Percentiles rank a stretch among this genome's conserved stretches.
Evolutionary conservation across 805 yeast species (phyloP).

Genomic region (Barnettozyma wickerhamii): DNA sequence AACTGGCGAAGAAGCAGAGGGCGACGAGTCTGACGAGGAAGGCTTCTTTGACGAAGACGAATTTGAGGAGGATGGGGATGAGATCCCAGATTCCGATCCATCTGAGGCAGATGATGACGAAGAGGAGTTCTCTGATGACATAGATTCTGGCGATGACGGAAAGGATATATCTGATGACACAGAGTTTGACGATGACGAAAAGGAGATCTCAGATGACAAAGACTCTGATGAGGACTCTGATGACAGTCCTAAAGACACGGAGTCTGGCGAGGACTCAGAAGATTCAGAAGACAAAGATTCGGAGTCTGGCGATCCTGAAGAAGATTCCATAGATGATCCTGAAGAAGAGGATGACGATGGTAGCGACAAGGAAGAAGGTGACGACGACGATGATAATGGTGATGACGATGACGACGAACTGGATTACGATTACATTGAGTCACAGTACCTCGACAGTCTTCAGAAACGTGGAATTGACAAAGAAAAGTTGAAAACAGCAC

Average conservation of each 20-base stretch:
- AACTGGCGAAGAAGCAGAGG: not conserved
- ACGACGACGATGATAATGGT: not conserved
- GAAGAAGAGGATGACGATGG: not conserved
- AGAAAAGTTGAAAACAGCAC: not conserved
- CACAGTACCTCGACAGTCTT: not conserved
- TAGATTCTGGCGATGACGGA: not conserved
- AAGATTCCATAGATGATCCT: not conserved
- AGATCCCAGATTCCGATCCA: too few relatives aligned
- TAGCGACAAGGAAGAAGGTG: not conserved
- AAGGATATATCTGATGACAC: not conserved
- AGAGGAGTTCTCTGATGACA: constrained; percentile 1
- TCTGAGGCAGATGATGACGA: constrained; percentile 3
- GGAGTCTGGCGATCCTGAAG: not conserved
- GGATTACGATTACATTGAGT: not conserved
- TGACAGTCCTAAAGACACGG: too few relatives aligned
- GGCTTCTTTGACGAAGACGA: not conserved
- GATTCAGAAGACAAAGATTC: not conserved
- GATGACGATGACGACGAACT: not conserved
- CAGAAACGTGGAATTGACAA: constrained; percentile 1
- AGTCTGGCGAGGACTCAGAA: not conserved
- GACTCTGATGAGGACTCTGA: constrained; percentile 2
- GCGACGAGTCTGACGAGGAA: not conserved
- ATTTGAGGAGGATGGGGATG: not conserved
- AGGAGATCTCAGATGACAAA: not conserved
- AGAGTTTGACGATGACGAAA: not conserved